Conservation (phyloP, 495 filamentous ascomycete genomes). For the Xylaria telfairii region DNA sequence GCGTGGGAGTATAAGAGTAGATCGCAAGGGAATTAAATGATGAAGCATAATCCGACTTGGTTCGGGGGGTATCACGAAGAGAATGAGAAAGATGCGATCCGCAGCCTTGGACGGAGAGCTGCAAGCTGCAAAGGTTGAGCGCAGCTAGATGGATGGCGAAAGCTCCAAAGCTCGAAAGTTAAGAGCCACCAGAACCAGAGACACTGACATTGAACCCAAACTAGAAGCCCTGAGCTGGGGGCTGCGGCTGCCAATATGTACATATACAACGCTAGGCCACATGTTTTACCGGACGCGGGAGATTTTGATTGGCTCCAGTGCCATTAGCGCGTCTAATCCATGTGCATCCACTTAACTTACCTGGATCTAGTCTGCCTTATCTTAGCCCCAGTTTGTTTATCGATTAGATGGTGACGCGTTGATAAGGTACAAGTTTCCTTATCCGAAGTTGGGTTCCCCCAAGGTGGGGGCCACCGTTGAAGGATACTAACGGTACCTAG, state of each 20-base stretch:
- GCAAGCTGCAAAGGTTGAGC: not conserved
- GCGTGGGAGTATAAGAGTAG: not conserved
- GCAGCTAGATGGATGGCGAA: not conserved
- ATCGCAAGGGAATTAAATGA: slow-evolving; percentile 22
- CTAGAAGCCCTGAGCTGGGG: slow-evolving; percentile 33
- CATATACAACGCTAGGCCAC: slow-evolving; percentile 41
- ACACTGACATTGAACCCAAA: slow-evolving; percentile 26
- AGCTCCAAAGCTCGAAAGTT: slow-evolving; percentile 12
- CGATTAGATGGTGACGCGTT: slow-evolving; percentile 11
- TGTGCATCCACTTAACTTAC: not conserved
- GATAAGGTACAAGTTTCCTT: slow-evolving; percentile 5
- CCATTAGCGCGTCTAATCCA: not conserved
- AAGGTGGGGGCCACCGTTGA: not conserved
- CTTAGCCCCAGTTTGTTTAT: not conserved
- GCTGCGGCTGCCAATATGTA: slow-evolving; percentile 34
- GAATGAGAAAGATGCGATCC: slow-evolving; percentile 29
- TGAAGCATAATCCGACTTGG: slow-evolving; percentile 11
- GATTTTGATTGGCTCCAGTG: slow-evolving; percentile 25
- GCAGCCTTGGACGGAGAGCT: not conserved
- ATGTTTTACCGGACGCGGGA: slow-evolving; percentile 33
- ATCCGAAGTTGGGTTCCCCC: not conserved
- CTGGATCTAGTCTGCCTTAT: not conserved
- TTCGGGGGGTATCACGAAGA: slow-evolving; percentile 37
- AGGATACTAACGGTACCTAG: too few relatives aligned
- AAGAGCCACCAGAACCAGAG: not conserved